Base-by-base conservation (phyloP, 345 rosid species). In the Zanthoxylum bungeanum region DNA sequence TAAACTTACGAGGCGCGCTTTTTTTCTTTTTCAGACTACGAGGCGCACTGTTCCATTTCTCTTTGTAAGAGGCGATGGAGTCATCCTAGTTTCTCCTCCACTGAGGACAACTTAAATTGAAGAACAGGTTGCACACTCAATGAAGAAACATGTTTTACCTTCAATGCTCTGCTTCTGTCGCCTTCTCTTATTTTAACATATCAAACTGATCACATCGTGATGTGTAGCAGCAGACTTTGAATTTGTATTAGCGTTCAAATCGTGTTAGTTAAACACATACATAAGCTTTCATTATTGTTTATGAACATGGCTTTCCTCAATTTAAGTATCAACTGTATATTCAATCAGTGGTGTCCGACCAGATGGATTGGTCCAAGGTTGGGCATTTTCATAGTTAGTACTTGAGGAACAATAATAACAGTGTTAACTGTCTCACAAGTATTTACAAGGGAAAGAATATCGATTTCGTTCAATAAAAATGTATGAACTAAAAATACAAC, bases 21-120 rank as follows among this genome's bases (percentile, higher is more conserved):
- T 5, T n/a, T n/a, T 53, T 78, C 6, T 53, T n/a, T 80, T 83
- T 77, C 95, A 96, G 98, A 84, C 94, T 39, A 91, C 96, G 17
- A 91, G 77, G 82, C 94, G 98, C 19, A 93, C 77, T 0, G 86
- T 96, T 49, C 95, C 93, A 9, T 96, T 85, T 76, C 97, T 96
- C 21, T 96, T 96, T 80, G 99, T 96, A 51, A 85, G 99, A 81
- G 99, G 99, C 46, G 99, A 96, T 68, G 97, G 99, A 68, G 98
- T 96, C 76, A 96, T 96, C 73, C 85, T 96, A 85, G 99, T 96
- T 68, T 91, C 99, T 56, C 99, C 98, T 67, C 99, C 99, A 17
- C 74, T 91, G 46, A 88, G 99, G 81, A 86, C 99, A 47, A 85
- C 98, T 37, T 95, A 82, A 86, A 74, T 22, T 0, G 14, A 64